A percentile compares a stretch with the other conserved stretches of the same genome.
Evolutionary conservation across 768 basidiomycete genomes (phyloP).

Genomic region (Suillus subaureus): DNA sequence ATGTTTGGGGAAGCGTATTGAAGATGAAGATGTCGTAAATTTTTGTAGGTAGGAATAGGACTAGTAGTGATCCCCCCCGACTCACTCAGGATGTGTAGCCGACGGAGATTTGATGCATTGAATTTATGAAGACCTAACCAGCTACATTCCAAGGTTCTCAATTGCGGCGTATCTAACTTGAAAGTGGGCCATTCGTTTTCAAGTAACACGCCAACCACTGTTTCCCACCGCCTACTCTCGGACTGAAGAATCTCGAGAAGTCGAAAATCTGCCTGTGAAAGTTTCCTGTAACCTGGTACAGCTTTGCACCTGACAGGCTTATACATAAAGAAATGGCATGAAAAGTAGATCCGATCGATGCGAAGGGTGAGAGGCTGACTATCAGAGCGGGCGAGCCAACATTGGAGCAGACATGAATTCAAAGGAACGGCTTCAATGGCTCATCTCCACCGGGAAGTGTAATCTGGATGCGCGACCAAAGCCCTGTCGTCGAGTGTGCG

Average conservation of each 20-base stretch:
- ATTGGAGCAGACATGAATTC: not conserved
- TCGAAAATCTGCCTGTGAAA: not conserved
- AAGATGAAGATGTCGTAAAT: not conserved
- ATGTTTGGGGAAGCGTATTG: not conserved
- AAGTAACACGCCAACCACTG: not conserved
- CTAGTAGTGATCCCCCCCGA: not conserved
- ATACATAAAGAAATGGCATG: no score
- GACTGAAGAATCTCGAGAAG: not conserved
- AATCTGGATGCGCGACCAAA: not conserved
- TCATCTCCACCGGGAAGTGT: not conserved
- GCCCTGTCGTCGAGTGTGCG: not conserved
- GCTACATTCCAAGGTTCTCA: not conserved
- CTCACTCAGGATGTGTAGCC: not conserved
- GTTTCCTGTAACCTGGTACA: not conserved
- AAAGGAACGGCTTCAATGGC: not conserved
- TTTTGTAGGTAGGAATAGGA: not conserved
- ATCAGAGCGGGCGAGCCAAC: not conserved
- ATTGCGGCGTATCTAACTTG: not conserved
- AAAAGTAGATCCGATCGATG: not conserved
- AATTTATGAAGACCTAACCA: not conserved
- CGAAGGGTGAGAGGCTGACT: not conserved
- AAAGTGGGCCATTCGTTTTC: not conserved
- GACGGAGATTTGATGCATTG: not conserved
- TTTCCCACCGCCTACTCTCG: constrained; percentile 1
- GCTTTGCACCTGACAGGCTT: no score